phyloP scores from a whole-genome alignment of 2,329 filamentous ascomycete genomes.

The Periconia sp. region DNA sequence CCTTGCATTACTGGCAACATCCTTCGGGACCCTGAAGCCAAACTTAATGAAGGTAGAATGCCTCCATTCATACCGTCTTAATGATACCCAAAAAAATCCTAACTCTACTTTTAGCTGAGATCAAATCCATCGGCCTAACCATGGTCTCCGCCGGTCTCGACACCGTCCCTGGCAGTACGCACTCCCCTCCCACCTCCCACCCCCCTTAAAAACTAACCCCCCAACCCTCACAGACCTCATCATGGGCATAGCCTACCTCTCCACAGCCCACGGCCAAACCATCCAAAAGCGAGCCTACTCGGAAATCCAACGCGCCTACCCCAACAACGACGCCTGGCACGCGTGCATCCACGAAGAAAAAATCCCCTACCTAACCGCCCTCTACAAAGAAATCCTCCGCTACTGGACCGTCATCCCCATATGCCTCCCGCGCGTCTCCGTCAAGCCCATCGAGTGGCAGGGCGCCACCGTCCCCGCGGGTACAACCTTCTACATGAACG shows the following conservation, averaged over 20 bases:
- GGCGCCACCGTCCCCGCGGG: slow-evolving; percentile 69
- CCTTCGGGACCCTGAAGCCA: slow-evolving; percentile 68
- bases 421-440: slow-evolving; percentile 70
- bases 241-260: slow-evolving; percentile 76
- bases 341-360: slow-evolving; percentile 73
- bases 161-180: slow-evolving; percentile 65
- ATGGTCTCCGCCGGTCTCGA: slow-evolving; percentile 83
- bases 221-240: slow-evolving; percentile 60
- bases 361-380: slow-evolving; percentile 72
- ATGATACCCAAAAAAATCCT: slow-evolving; percentile 3
- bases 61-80: neutral
- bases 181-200: neutral
- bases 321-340: slow-evolving; percentile 74
- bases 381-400: slow-evolving; percentile 77
- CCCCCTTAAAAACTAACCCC: neutral
- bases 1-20: slow-evolving; percentile 72
- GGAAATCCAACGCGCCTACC: slow-evolving; percentile 72
- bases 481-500: slow-evolving; percentile 78
- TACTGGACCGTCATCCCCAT: slow-evolving; percentile 82
- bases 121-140: slow-evolving; percentile 78
- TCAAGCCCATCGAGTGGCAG: slow-evolving; percentile 72
- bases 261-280: slow-evolving; percentile 65
- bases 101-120: slow-evolving; percentile 58
- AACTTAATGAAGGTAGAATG: slow-evolving; percentile 63
- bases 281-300: slow-evolving; percentile 70